phyloP scores from a whole-genome alignment of 2,329 filamentous ascomycete genomes.

The Xylariaceae sp. region DNA sequence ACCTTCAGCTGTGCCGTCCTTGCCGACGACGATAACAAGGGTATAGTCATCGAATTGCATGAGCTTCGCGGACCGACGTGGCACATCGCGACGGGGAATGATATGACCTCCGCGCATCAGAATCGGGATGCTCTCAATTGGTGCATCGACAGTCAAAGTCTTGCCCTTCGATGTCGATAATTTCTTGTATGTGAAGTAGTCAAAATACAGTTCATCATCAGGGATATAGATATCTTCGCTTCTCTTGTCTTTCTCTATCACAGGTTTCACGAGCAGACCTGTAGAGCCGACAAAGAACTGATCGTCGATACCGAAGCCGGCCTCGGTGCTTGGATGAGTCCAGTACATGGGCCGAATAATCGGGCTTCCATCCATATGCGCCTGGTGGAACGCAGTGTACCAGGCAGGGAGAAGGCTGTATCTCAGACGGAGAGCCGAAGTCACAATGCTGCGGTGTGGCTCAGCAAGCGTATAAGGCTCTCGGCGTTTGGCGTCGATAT shows the following conservation, averaged over 20 bases:
- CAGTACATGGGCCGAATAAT: conserved; percentile 93
- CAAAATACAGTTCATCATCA: conserved; percentile 86
- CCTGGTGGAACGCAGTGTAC: conserved; percentile 96
- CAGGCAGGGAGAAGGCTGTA: conserved; percentile 88
- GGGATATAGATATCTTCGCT: conserved; percentile 81
- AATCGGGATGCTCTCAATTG: conserved; percentile 82
- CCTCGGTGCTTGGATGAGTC: conserved; percentile 81
- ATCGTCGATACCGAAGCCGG: conserved; percentile 84
- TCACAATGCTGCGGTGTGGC: conserved; percentile 82
- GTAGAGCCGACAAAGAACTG: conserved; percentile 89
- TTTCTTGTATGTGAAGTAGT: conserved; percentile 86
- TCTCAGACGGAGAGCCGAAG: conserved; percentile 80
- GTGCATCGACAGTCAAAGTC: conserved; percentile 67
- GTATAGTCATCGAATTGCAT: conserved; percentile 98
- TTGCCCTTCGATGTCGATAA: conserved; percentile 70
- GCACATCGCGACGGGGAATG: conserved; percentile 83
- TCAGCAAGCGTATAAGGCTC: conserved; percentile 88
- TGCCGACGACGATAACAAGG: conserved; percentile 71
- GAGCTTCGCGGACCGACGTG: conserved; percentile 77
- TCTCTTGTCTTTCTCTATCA: conserved; percentile 72
- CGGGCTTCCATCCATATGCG: conserved; percentile 76
- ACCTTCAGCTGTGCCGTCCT: conserved; percentile 68
- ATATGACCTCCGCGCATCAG: conserved; percentile 93
- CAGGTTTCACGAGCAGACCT: conserved; percentile 88
- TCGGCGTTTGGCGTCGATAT: conserved; percentile 91